These are phyloP conservation scores for Rhizopus delemar DNA, from an alignment of 371 early-diverging fungal genomes.

Conservation along the genomic window DNA sequence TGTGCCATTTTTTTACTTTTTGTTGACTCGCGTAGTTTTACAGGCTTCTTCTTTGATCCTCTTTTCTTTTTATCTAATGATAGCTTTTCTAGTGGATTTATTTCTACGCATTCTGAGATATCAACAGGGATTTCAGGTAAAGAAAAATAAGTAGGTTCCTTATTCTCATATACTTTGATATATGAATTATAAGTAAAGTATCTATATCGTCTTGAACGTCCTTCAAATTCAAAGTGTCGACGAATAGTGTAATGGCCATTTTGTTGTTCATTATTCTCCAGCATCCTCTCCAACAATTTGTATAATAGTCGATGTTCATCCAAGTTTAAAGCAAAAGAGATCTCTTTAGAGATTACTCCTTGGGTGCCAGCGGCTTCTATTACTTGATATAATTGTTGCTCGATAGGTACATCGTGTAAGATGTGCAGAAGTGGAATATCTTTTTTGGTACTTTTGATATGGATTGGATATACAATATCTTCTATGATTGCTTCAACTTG, in stretches of 20 bases:
- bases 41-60: neutral
- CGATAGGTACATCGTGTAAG: slow-evolving; percentile 19
- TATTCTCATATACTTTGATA: slow-evolving; percentile 14
- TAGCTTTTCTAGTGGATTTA: neutral
- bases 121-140: slow-evolving; percentile 4
- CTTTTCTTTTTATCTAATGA: neutral
- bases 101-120: neutral
- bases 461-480: slow-evolving; percentile 3
- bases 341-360: slow-evolving; percentile 35
- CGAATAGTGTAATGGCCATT: slow-evolving; percentile 3
- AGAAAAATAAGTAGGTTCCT: slow-evolving; percentile 11
- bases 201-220: slow-evolving; percentile 35
- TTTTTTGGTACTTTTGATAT: slow-evolving; percentile 8
- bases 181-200: slow-evolving; percentile 33
- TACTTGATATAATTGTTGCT: slow-evolving; percentile 20
- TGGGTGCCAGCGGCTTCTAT: slow-evolving; percentile 17
- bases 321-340: slow-evolving; percentile 7
- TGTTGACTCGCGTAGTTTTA: neutral
- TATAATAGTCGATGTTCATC: slow-evolving; percentile 26
- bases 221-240: slow-evolving; percentile 42
- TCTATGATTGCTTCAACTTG: slow-evolving; percentile 4
- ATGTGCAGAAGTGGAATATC: slow-evolving; percentile 8
- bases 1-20: neutral
- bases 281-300: slow-evolving; percentile 25
- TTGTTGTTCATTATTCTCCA: neutral